These are phyloP conservation scores for Melanogaster broomeanus DNA, from an alignment of 768 basidiomycete genomes.

Conservation along the genomic window DNA sequence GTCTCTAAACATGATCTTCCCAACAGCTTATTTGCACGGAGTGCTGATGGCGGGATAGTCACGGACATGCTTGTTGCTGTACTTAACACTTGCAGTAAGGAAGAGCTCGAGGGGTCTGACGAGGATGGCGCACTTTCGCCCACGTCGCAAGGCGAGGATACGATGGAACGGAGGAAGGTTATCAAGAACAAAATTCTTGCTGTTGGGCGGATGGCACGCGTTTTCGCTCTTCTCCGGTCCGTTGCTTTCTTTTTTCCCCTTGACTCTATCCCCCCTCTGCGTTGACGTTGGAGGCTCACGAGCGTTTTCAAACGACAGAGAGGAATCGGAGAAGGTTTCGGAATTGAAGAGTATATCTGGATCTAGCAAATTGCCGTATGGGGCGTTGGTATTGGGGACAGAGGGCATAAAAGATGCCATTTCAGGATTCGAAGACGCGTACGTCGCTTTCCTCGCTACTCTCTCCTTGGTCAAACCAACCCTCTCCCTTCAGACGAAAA, in stretches of 20 bases:
- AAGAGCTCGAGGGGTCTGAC: slow-evolving; percentile 87
- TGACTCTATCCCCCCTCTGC: not conserved
- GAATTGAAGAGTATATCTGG: slow-evolving; percentile 93
- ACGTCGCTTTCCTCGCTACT: slow-evolving; percentile 36
- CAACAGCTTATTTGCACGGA: not conserved
- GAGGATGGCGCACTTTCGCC: slow-evolving; percentile 43
- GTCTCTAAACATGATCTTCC: slow-evolving; percentile 25
- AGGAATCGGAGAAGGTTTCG: slow-evolving; percentile 97
- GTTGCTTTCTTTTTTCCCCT: slow-evolving; percentile 27
- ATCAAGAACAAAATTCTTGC: slow-evolving; percentile 99
- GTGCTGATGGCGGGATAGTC: slow-evolving; percentile 51
- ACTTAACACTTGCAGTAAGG: slow-evolving; percentile 92
- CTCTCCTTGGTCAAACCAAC: not conserved
- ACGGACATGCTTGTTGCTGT: slow-evolving; percentile 99
- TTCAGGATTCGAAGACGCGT: slow-evolving; percentile 94
- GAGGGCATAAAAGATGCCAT: slow-evolving; percentile 97
- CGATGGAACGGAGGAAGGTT: slow-evolving; percentile 76
- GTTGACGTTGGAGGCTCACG: not conserved
- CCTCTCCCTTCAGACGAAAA: slow-evolving; percentile 67
- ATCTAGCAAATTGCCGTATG: slow-evolving; percentile 75
- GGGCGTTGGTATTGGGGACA: slow-evolving; percentile 80
- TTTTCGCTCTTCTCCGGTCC: slow-evolving; percentile 93
- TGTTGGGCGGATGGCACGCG: slow-evolving; percentile 93
- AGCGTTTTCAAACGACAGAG: slow-evolving; percentile 45
- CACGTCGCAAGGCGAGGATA: slow-evolving; percentile 42